Evolutionary conservation across 2,329 filamentous ascomycete genomes (phyloP).

Genomic region (Colletotrichum godetiae): DNA sequence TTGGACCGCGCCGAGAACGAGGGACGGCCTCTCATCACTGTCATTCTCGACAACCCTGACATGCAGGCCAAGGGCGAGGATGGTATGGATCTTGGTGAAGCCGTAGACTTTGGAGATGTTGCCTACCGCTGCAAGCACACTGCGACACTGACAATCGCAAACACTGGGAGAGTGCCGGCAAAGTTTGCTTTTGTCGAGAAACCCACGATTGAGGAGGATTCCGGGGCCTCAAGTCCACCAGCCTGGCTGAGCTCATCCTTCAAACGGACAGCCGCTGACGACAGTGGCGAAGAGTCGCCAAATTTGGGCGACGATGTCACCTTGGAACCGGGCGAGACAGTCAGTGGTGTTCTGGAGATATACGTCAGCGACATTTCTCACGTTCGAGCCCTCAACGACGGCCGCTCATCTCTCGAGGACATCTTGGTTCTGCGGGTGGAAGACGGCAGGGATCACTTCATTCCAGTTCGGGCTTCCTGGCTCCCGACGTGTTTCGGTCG

Average conservation of each 20-base stretch:
- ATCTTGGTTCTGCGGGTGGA: slow-evolving; percentile 87
- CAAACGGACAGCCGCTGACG: slow-evolving; percentile 57
- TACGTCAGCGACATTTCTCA: slow-evolving; percentile 73
- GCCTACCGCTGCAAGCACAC: slow-evolving; percentile 74
- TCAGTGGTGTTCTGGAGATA: slow-evolving; percentile 75
- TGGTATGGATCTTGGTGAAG: slow-evolving; percentile 58
- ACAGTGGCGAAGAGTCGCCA: slow-evolving; percentile 43
- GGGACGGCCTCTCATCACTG: slow-evolving; percentile 81
- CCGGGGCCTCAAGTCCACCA: slow-evolving; percentile 52
- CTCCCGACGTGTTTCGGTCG: slow-evolving; percentile 84
- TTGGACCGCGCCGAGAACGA: slow-evolving; percentile 94
- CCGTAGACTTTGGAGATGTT: slow-evolving; percentile 83
- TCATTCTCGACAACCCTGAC: slow-evolving; percentile 78
- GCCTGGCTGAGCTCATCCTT: slow-evolving; percentile 80
- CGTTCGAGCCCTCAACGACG: slow-evolving; percentile 78
- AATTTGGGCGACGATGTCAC: slow-evolving; percentile 65
- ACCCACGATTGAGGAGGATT: slow-evolving; percentile 61
- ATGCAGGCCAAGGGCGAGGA: slow-evolving; percentile 35
- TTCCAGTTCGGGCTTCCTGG: slow-evolving; percentile 84
- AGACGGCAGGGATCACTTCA: slow-evolving; percentile 90
- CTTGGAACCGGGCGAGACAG: slow-evolving; percentile 86
- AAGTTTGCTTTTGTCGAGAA: slow-evolving; percentile 84
- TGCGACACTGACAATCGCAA: slow-evolving; percentile 84
- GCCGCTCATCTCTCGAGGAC: slow-evolving; percentile 77
- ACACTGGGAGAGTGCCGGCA: slow-evolving; percentile 86